phyloP scores from a whole-genome alignment of 345 rosid genomes.

The Heritiera fomes region DNA sequence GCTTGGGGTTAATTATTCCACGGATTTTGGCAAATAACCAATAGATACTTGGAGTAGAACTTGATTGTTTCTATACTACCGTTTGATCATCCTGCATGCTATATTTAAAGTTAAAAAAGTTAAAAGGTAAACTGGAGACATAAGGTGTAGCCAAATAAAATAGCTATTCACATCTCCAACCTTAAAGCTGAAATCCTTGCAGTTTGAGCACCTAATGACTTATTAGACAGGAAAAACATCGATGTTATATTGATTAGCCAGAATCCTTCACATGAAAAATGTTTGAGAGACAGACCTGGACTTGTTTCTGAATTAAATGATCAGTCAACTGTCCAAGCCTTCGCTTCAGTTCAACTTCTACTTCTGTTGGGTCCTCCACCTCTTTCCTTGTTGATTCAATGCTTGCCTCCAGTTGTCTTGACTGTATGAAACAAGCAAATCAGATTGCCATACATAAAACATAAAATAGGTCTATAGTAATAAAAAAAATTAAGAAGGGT shows the following conservation, averaged over 20 bases:
- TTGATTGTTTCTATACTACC: not conserved
- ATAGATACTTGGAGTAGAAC: not conserved
- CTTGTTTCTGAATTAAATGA: slow-evolving; percentile 96
- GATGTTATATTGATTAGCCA: not conserved
- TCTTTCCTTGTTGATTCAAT: slow-evolving; percentile 74
- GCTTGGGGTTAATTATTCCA: not conserved
- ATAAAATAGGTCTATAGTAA: not conserved
- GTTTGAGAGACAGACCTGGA: slow-evolving; percentile 62
- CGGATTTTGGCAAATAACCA: not conserved
- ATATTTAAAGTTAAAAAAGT: not conserved
- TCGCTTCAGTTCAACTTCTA: slow-evolving; percentile 78
- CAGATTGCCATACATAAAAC: not conserved
- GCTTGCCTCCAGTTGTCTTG: slow-evolving; percentile 57
- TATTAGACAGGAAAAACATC: no score
- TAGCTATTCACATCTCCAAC: not conserved
- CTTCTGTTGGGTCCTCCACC: slow-evolving; percentile 86
- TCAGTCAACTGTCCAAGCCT: slow-evolving; percentile 92
- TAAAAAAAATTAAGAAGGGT: not conserved
- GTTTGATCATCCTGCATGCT: not conserved
- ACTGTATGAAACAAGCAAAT: slow-evolving; percentile 41
- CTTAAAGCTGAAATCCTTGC: not conserved
- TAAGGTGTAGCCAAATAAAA: not conserved
- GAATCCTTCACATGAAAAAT: slow-evolving; percentile 2
- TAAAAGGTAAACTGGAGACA: not conserved
- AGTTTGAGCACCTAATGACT: no score